These are phyloP conservation scores for Erysiphe pisi DNA, from an alignment of 2,329 filamentous ascomycete genomes.

Conservation along the genomic window DNA sequence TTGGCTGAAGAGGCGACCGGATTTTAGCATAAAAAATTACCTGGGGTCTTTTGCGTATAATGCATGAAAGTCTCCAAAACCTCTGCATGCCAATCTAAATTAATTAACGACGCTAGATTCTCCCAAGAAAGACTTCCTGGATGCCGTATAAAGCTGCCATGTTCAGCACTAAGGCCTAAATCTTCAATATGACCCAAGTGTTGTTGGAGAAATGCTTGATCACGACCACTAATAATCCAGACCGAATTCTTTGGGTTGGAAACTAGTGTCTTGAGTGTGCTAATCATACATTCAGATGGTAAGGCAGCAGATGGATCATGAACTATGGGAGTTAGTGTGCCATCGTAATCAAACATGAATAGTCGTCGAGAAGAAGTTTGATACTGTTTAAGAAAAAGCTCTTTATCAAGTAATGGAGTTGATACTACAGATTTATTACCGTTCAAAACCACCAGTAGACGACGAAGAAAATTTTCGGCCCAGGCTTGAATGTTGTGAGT, in stretches of 20 bases:
- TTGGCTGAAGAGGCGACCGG: no score
- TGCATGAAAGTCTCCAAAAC: constrained; percentile 75
- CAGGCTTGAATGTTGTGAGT: constrained; percentile 77
- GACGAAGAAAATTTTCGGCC: constrained; percentile 68
- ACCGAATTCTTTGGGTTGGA: constrained; percentile 73
- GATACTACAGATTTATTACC: constrained; percentile 63
- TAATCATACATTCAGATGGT: constrained; percentile 71
- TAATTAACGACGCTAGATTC: constrained; percentile 72
- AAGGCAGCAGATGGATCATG: constrained; percentile 81
- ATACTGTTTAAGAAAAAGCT: constrained; percentile 62
- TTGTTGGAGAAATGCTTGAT: constrained; percentile 80
- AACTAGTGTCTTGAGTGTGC: constrained; percentile 67
- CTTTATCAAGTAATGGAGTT: constrained; percentile 72
- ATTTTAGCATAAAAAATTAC: constrained; percentile 38
- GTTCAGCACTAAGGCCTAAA: constrained; percentile 91
- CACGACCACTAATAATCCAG: constrained; percentile 97
- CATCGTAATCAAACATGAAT: constrained; percentile 99
- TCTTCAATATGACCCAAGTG: constrained; percentile 85
- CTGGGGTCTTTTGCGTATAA: constrained; percentile 77
- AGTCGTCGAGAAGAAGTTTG: constrained; percentile 63
- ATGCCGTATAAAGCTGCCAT: constrained; percentile 86
- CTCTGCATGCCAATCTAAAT: constrained; percentile 88
- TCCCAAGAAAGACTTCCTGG: constrained; percentile 71
- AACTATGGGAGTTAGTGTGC: constrained; percentile 90
- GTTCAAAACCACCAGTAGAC: constrained; percentile 67